Percentiles rank a stretch among this genome's conserved stretches.
Evolutionary conservation across 2,329 filamentous ascomycete genomes (phyloP).

Genomic region (Penicillium decumbens): DNA sequence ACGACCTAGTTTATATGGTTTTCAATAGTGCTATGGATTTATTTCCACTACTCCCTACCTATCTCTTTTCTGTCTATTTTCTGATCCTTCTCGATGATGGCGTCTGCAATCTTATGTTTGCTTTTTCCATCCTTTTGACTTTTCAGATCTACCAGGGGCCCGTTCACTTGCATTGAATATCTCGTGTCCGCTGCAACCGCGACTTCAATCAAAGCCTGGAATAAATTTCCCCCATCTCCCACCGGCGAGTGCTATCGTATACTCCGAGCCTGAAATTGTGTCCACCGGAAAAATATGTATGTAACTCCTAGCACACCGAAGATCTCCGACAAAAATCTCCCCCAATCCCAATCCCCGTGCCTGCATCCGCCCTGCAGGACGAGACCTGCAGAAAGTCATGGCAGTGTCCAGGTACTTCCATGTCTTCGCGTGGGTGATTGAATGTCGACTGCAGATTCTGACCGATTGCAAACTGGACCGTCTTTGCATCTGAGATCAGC

Average conservation of each 20-base stretch:
- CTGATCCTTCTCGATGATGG: neutral
- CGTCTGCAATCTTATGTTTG: neutral
- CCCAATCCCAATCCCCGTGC: conserved; percentile 3
- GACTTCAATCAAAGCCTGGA: neutral
- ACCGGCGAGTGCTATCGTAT: neutral
- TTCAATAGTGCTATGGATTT: neutral
- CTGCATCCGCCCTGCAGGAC: conserved; percentile 16
- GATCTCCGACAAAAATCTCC: neutral
- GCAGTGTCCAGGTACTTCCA: conserved; percentile 1
- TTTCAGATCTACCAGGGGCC: neutral
- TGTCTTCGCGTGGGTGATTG: conserved; percentile 2
- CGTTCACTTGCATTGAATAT: conserved; percentile 2
- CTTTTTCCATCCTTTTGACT: neutral
- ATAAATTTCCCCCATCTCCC: neutral
- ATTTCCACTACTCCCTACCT: neutral
- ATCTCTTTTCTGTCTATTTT: neutral
- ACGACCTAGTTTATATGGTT: neutral
- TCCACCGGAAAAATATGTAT: too few relatives aligned
- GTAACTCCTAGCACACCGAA: neutral
- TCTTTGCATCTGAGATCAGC: conserved; percentile 12
- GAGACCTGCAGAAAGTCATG: conserved; percentile 1
- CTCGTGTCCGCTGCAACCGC: conserved; percentile 24
- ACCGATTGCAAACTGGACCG: conserved; percentile 4
- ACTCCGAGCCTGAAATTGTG: neutral
- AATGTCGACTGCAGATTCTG: neutral